Percentiles rank a stretch among this genome's conserved stretches.
Evolutionary conservation across 495 filamentous ascomycete genomes (phyloP).

Genomic region (Neurospora discreta): DNA sequence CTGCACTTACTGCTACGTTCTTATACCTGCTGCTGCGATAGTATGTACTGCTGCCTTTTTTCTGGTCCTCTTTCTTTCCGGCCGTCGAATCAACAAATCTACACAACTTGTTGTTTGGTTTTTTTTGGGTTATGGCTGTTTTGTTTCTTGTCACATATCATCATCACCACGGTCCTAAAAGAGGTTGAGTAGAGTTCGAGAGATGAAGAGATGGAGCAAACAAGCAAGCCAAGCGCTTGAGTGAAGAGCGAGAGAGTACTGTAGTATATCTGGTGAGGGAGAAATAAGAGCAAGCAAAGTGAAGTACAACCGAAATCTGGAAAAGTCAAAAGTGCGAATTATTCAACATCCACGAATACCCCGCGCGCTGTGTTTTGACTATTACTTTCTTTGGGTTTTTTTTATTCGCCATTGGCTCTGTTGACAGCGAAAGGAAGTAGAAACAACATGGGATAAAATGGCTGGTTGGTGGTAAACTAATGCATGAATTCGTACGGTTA

Average conservation of each 20-base stretch:
- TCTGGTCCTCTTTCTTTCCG: neutral
- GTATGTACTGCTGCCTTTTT: neutral
- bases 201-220: neutral
- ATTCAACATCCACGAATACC: neutral
- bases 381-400: neutral
- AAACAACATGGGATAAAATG: neutral
- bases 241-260: neutral
- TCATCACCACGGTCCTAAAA: neutral
- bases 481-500: neutral
- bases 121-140: neutral
- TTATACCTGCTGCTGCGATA: neutral
- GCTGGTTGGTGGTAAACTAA: neutral
- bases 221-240: neutral
- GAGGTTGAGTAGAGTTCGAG: neutral
- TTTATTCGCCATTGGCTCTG: neutral
- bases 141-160: neutral
- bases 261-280: neutral
- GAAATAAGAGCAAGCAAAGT: neutral
- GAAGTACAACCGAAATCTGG: neutral
- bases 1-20: neutral
- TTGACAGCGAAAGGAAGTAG: neutral
- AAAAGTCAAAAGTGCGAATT: neutral
- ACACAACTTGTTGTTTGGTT: neutral
- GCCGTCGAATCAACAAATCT: neutral
- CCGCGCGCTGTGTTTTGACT: neutral